Evolutionary conservation across 257 asterid species (phyloP), one percentile per base, ranked within the genome.

Genomic region (Solanum okadae): DNA sequence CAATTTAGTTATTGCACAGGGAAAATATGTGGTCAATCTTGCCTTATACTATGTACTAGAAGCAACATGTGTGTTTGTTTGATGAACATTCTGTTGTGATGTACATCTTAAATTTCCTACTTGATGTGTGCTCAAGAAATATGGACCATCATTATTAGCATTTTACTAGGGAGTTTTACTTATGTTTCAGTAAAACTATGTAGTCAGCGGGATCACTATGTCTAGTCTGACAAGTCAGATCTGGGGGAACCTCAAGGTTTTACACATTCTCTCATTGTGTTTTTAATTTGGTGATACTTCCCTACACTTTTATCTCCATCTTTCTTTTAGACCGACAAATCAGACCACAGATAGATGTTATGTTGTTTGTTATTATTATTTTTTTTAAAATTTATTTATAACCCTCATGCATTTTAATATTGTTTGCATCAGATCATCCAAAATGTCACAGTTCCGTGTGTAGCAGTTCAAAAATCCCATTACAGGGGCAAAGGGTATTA

Each of bases 391-490:
- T 16, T 44, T 49, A 25, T 16, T 44, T 49, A 29, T 29, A 31
- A 49, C 44, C 29, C 86, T 49, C 29, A 20, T 29, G 44, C 44
- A 82, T 34, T 79, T 87, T 35, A 34, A 34, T 25, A 46, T 38
- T 65, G 86, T 44, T n/a, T 76, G 40, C 88, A 61, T 88, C 92
- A 94, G 98, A 93, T 81, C 76, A 71, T 88, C 89, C 87, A 67
- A 86, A 86, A 68, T 90, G 42, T 73, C 78, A 38, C 29, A 42
- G 87, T 84, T 94, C 98, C 22, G 87, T 91, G 84, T 89, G 95
- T 88, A 94, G 98, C 93, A 95, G 95, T 92, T 94, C 99, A 61
- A 97, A 97, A 92, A 90, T 94, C 70, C 90, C 97, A 15, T 89
- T 95, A 37, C 94, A 40, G 35, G 87, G 91, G 29, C 90, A 88